Percentiles rank a stretch among this genome's conserved stretches.
Evolutionary conservation across 2,329 filamentous ascomycete species (phyloP).

Genomic region (Pseudogymnoascus sp.): DNA sequence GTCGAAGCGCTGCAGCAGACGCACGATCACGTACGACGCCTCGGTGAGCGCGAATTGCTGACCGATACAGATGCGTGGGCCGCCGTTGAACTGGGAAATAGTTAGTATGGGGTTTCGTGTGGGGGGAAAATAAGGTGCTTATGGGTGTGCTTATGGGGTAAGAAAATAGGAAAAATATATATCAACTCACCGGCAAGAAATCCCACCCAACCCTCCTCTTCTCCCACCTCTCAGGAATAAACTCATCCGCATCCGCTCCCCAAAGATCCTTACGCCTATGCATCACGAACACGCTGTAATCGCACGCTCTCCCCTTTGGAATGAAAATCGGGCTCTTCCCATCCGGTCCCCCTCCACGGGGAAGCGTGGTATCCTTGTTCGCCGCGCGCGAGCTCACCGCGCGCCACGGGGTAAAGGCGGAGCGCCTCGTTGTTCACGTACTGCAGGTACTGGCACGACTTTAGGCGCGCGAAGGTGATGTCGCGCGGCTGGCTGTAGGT

Average conservation of each 20-base stretch:
- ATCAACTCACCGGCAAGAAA: slow-evolving; percentile 29
- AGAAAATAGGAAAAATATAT: background rate
- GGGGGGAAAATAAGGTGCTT: background rate
- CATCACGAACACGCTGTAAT: slow-evolving; percentile 29
- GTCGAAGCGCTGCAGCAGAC: slow-evolving; percentile 31
- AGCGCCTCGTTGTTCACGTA: slow-evolving; percentile 35
- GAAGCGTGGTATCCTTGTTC: slow-evolving; percentile 36
- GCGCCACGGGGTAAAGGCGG: slow-evolving; percentile 48
- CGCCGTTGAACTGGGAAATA: slow-evolving; percentile 30
- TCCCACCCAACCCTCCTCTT: slow-evolving; percentile 39
- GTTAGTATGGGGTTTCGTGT: background rate
- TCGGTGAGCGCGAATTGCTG: slow-evolving; percentile 35
- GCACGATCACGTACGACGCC: slow-evolving; percentile 29
- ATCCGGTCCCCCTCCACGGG: slow-evolving; percentile 31
- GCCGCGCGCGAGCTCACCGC: slow-evolving; percentile 45
- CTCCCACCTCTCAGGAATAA: slow-evolving; percentile 33
- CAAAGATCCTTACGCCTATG: slow-evolving; percentile 33
- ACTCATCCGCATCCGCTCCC: slow-evolving; percentile 31
- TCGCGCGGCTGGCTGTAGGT: slow-evolving; percentile 25
- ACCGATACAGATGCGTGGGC: slow-evolving; percentile 33
- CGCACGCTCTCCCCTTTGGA: slow-evolving; percentile 23
- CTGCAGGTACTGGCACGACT: slow-evolving; percentile 26
- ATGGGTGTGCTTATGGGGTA: background rate
- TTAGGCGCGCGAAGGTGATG: slow-evolving; percentile 25
- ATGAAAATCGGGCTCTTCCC: slow-evolving; percentile 30